phyloP scores from a whole-genome alignment of 768 basidiomycete species.

The Tulasnella sp. region DNA sequence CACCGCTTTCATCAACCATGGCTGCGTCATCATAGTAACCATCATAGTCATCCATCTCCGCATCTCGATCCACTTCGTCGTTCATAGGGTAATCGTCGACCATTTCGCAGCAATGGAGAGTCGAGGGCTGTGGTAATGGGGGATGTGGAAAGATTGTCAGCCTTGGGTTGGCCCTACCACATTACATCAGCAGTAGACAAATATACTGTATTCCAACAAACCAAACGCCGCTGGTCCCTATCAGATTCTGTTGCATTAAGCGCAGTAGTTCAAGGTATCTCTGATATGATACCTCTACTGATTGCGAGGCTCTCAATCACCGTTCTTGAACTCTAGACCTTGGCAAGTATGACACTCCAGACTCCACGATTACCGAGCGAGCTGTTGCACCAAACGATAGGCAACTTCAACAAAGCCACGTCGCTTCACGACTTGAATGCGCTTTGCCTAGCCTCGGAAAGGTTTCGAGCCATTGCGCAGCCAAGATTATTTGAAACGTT shows the following conservation, averaged over 20 bases:
- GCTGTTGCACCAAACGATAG: not conserved
- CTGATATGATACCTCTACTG: no score
- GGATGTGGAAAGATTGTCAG: not conserved
- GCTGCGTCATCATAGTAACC: slow-evolving; percentile 23
- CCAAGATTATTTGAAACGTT: not conserved
- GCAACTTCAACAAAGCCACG: not conserved
- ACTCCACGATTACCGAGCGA: not conserved
- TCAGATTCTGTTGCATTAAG: no score
- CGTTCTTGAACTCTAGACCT: not conserved
- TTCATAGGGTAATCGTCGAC: slow-evolving; percentile 25
- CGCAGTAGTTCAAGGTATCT: no score
- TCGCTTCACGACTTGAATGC: not conserved
- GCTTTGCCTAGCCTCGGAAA: not conserved
- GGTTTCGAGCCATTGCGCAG: not conserved
- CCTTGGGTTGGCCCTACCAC: not conserved
- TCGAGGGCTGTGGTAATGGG: not conserved
- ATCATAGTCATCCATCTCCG: slow-evolving; percentile 21
- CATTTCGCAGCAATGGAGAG: not conserved
- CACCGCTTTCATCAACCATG: not conserved
- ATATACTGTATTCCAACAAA: not conserved
- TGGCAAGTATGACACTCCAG: not conserved
- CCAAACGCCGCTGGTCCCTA: no score
- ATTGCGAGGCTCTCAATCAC: no score
- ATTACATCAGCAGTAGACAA: not conserved
- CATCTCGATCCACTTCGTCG: slow-evolving; percentile 12